Evolutionary conservation across 2,329 filamentous ascomycete genomes (phyloP), one percentile per base, ranked within the genome.

Genomic region (Arthrobotrys conoides): DNA sequence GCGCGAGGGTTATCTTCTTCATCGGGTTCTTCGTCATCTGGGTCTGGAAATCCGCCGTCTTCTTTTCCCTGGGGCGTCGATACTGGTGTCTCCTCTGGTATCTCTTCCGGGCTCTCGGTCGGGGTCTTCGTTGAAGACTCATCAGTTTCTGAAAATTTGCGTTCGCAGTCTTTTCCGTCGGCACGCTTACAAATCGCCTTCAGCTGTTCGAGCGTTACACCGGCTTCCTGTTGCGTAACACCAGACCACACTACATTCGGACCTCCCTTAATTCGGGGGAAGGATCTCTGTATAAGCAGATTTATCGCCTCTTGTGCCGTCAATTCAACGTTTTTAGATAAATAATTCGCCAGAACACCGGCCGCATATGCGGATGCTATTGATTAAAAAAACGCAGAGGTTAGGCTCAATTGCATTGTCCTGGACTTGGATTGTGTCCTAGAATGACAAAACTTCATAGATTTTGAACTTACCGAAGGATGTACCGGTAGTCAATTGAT

Each of bases 161-260:
- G 18, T 12, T 18, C 48, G 6, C 59, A 41, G 14, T 48, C n/a
- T 12, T 9, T 20, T 16, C 20, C 24, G 18, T 48, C 41, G 41
- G 3, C 51, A 55, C 38, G 38, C 48, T 51, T 66, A 46, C 63
- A 46, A 18, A 27, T 16, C 10, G 6, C n/a, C 9, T 18, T 44
- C 22, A 30, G 18, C 1, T 65, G 41, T 27, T 65, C 44, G 18
- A 0, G 3, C 4, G 63, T 49, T 6, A 18, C 3, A 10, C 16
- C 27, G 5, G 48, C 18, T 18, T 53, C 48, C 2, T 33, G 12
- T 18, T 8, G 3, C 33, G 30, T 49, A 27, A 55, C 14, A n/a
- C 72, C 66, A 44, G 41, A 22, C 73, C 73, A 77, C 8, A 71
- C 33, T 5, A 77, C 73, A 8, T 51, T 44, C 27, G 73, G 73